phyloP scores from a whole-genome alignment of 2,329 filamentous ascomycete species.

The Exophiala alcalophila region DNA sequence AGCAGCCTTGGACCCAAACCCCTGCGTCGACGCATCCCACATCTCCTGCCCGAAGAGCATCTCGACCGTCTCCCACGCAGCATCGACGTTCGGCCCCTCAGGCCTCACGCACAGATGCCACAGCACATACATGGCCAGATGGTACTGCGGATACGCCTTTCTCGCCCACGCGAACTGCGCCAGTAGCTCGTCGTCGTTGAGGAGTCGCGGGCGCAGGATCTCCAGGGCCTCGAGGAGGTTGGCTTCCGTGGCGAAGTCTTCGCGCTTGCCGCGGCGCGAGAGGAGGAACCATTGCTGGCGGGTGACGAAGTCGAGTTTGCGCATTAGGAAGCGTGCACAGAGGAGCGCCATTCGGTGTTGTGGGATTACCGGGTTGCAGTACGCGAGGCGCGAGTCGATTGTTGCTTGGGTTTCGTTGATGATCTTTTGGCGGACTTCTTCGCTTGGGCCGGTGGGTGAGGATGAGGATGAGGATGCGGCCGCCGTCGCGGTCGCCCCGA shows the following conservation, averaged over 20 bases:
- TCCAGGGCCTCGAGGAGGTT: slow-evolving; percentile 37
- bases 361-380: slow-evolving; percentile 55
- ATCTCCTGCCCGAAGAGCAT: slow-evolving; percentile 1
- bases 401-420: slow-evolving; percentile 46
- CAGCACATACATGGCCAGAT: slow-evolving; percentile 45
- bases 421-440: slow-evolving; percentile 40
- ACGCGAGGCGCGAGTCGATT: slow-evolving; percentile 48
- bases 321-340: slow-evolving; percentile 34
- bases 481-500: slow-evolving; percentile 36
- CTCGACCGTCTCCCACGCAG: slow-evolving; percentile 38
- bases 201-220: slow-evolving; percentile 36
- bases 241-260: slow-evolving; percentile 30
- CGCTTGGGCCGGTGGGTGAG: slow-evolving; percentile 23
- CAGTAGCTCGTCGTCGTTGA: slow-evolving; percentile 41
- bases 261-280: slow-evolving; percentile 7
- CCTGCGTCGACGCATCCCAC: slow-evolving; percentile 5
- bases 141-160: slow-evolving; percentile 44
- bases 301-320: slow-evolving; percentile 39
- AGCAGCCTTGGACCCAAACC: slow-evolving; percentile 10
- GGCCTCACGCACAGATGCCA: slow-evolving; percentile 46
- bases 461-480: slow-evolving; percentile 37
- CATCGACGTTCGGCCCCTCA: slow-evolving; percentile 30
- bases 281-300: slow-evolving; percentile 32
- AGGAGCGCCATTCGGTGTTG: slow-evolving; percentile 34
- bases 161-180: slow-evolving; percentile 40